Evolutionary conservation across 441 rosid genomes (phyloP).

Genomic region (Populus hybrid): DNA sequence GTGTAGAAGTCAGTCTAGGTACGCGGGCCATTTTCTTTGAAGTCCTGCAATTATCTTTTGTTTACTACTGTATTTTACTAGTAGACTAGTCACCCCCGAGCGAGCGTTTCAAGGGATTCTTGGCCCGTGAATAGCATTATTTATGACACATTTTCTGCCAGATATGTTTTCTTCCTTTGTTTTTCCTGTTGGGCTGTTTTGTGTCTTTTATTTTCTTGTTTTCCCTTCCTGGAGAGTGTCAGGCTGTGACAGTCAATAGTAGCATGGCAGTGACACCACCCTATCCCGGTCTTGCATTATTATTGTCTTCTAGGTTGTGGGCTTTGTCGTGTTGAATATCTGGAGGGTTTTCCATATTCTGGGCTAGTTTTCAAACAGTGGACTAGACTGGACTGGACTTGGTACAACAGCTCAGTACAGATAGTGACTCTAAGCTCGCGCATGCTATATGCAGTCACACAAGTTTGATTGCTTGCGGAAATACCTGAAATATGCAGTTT

Average conservation of each 20-base stretch:
- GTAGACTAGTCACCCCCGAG: constrained; percentile 27
- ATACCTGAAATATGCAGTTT: constrained; percentile 8
- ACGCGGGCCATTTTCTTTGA: constrained; percentile 19
- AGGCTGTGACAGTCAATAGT: constrained; percentile 28
- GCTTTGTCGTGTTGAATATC: constrained; percentile 17
- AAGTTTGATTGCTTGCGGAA: constrained; percentile 17
- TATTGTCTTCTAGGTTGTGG: constrained; percentile 20
- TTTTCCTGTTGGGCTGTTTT: constrained; percentile 6
- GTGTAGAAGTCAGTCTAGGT: constrained; percentile 17
- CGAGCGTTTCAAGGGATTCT: constrained; percentile 46
- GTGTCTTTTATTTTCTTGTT: constrained; percentile 8
- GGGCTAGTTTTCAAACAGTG: constrained; percentile 13
- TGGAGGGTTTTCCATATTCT: constrained; percentile 10
- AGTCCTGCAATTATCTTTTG: background rate
- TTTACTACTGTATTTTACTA: background rate
- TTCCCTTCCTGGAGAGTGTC: constrained; percentile 19
- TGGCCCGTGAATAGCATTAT: constrained; percentile 56
- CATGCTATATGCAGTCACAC: constrained; percentile 18
- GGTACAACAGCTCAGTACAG: background rate
- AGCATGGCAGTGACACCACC: constrained; percentile 23
- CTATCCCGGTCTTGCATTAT: constrained; percentile 17
- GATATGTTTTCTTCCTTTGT: constrained; percentile 9
- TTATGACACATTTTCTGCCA: constrained; percentile 24
- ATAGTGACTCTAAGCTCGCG: constrained; percentile 11
- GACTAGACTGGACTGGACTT: background rate